Evolutionary conservation across 2,329 filamentous ascomycete species (phyloP), one percentile per base, ranked within the genome.

Genomic region (Arthrobotrys entomopaga): DNA sequence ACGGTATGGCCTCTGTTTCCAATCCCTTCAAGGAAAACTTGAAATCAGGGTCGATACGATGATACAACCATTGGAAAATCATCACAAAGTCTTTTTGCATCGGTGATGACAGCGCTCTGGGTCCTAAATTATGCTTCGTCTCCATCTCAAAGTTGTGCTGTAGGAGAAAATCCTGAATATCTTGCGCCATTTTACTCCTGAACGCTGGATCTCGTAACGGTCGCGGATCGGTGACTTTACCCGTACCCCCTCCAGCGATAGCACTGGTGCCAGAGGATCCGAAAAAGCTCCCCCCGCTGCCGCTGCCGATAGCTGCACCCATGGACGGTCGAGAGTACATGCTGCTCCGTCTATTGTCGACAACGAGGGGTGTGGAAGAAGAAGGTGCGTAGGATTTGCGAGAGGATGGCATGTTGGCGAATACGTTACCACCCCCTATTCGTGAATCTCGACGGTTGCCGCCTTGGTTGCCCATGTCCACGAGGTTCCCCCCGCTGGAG

Each of bases 31-130:
- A 89, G 22, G 57, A 59, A 79, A 99, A 98, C 40, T 90, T 89
- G 81, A 98, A 96, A 78, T 90, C 91, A 0, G 95, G 95, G 80
- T 99, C 95, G 80, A 99, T 96, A 67, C 93, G 91, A 79, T 93
- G 92, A 82, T 99, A 99, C 2, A 99, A 85, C 91, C 94, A 99
- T 80, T 98, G 93, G 80, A 99, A 99, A 86, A 99, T 96, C 82
- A 88, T 90, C 80, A 96, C 95, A 83, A 99, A 99, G 81, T 99
- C 95, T 80, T 99, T 99, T 79, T 98, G 94, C 0, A 94, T 99
- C 0, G 95, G 96, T 49, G 92, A 96, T 79, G 92, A 94, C 80
- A 97, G 89, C 5, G 92, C 91, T 79, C 97, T 97, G 76, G 91
- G 90, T 0, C 92, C 91, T n/a, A 99, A 84, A 0, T 89, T 90